Conservation (phyloP, 345 rosid species). For the Microcos paniculata region DNA sequence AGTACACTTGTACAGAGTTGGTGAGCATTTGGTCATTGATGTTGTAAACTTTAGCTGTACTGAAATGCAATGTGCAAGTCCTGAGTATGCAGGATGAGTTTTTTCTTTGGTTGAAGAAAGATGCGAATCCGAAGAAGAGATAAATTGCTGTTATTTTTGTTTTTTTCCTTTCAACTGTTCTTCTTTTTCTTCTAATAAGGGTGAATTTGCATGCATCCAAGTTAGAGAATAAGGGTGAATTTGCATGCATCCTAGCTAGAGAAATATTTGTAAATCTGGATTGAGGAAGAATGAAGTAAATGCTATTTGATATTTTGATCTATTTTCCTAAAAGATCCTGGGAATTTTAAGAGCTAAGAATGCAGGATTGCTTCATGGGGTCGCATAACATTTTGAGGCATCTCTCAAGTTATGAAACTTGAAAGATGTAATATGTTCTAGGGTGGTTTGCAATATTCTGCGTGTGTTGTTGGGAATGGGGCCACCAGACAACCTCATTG, state of each 20-base stretch:
- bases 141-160: not conserved
- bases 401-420: slow-evolving; percentile 3
- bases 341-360: not conserved
- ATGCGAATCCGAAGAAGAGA: not conserved
- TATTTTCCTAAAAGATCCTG: not conserved
- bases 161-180: not conserved
- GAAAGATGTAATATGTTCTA: not conserved
- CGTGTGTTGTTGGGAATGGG: not conserved
- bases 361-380: not conserved
- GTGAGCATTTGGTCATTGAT: not conserved
- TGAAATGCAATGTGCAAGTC: slow-evolving; percentile 3
- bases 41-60: not conserved
- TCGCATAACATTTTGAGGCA: not conserved
- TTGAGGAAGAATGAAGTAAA: not conserved
- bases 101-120: not conserved
- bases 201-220: not conserved
- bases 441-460: not conserved
- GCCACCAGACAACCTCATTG: not conserved
- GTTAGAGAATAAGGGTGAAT: not conserved
- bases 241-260: not conserved
- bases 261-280: not conserved
- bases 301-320: not conserved
- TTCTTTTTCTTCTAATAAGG: not conserved
- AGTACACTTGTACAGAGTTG: not conserved
- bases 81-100: not conserved